These are phyloP conservation scores for Allantophomopsis cytisporea DNA, from an alignment of 2,329 filamentous ascomycete genomes.

Conservation along the genomic window DNA sequence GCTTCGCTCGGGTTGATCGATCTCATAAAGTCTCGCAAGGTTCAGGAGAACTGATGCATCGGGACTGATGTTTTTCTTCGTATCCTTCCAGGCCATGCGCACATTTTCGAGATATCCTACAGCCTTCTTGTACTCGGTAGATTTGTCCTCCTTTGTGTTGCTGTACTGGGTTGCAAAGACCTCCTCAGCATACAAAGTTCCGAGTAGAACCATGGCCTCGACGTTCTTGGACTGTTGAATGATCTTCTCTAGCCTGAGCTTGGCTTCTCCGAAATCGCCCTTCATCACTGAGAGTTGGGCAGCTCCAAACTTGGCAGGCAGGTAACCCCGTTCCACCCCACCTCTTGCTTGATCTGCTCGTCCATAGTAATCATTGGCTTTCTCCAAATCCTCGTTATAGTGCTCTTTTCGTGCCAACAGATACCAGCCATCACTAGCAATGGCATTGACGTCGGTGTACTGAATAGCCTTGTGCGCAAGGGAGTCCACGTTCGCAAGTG, in stretches of 20 bases:
- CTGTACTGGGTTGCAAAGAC: slow-evolving; percentile 67
- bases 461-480: slow-evolving; percentile 90
- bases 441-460: slow-evolving; percentile 87
- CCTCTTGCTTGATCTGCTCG: slow-evolving; percentile 85
- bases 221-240: slow-evolving; percentile 71
- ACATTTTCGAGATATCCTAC: slow-evolving; percentile 75
- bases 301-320: slow-evolving; percentile 88
- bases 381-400: slow-evolving; percentile 59
- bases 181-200: slow-evolving; percentile 87
- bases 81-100: slow-evolving; percentile 80
- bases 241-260: slow-evolving; percentile 88
- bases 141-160: slow-evolving; percentile 75
- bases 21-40: slow-evolving; percentile 81
- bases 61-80: slow-evolving; percentile 68
- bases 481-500: slow-evolving; percentile 68
- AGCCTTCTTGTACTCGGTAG: slow-evolving; percentile 73
- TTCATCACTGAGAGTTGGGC: slow-evolving; percentile 80
- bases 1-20: slow-evolving; percentile 75
- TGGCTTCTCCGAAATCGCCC: slow-evolving; percentile 80
- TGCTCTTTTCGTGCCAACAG: slow-evolving; percentile 85
- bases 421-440: slow-evolving; percentile 97
- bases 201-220: slow-evolving; percentile 85
- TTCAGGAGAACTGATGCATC: slow-evolving; percentile 86
- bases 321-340: slow-evolving; percentile 77
- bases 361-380: slow-evolving; percentile 75